Evolutionary conservation across 345 rosid species (phyloP), one percentile per base, ranked within the genome.

Genomic region (Eucalyptus regnans): DNA sequence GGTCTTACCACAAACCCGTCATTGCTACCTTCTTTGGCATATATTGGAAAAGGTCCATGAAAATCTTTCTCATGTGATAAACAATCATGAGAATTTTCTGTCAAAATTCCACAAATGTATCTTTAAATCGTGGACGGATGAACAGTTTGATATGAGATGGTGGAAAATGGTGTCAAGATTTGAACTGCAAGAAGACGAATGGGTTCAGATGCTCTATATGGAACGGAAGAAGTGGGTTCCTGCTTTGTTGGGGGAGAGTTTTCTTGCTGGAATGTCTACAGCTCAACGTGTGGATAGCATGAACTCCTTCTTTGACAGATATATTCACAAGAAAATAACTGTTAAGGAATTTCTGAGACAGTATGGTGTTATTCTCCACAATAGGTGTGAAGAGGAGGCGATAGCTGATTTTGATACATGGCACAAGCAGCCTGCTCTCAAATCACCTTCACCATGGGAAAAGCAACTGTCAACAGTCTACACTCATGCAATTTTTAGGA

Each of bases 381-480:
- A 91, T 87, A 91, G 94, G 91, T 91, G 89, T 31, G 94, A 93
- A 86, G 96, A 94, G 91, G 96, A 93, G 91, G 93, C 92, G 18
- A 89, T 92, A 84, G 96, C 95, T 89, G 96, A 94, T 91, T 93
- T 92, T 68, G 96, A 94, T 89, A 94, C 95, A 25, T 90, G 91
- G 93, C 91, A 93, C 91, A 93, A 93, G 88, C 96, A 93, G 88
- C 95, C 96, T 29, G 90, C 95, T 50, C 87, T 94, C 80, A 94
- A 91, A 90, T 94, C 96, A 80, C 95, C 96, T 48, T 94, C 96
- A 2, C 96, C 96, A 54, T 92, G 92, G 94, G 96, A 94, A 90
- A 94, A 93, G 88, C 93, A 91, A 88, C 89, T 94, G 89, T 94
- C 96, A 22, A 91, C 92, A 79, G 86, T 92, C 23, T 94, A 92